Conservation (phyloP, 306 rosid genomes). For the Potentilla sterilis region DNA sequence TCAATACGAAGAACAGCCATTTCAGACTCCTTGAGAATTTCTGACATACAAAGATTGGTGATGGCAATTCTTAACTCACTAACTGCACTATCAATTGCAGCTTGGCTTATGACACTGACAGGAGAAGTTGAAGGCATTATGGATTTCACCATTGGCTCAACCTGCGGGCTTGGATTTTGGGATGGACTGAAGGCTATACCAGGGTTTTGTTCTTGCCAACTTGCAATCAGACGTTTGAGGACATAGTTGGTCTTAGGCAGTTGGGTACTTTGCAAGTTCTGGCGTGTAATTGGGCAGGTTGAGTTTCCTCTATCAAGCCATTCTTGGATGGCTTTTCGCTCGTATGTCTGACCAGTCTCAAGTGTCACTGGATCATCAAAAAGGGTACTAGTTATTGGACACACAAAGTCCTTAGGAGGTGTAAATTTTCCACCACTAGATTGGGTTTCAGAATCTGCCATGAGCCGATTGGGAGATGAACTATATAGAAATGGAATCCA, state of each 20-base stretch:
- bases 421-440: constrained; percentile 42
- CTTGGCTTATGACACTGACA: constrained; percentile 54
- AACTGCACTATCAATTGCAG: constrained; percentile 52
- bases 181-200: constrained; percentile 29
- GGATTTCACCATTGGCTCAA: constrained; percentile 32
- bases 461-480: constrained; percentile 36
- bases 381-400: constrained; percentile 83
- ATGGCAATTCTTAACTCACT: constrained; percentile 58
- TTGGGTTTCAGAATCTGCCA: constrained; percentile 46
- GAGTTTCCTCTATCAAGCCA: constrained; percentile 83
- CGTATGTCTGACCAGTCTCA: constrained; percentile 94
- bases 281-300: constrained; percentile 90
- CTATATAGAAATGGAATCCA: constrained; percentile 43
- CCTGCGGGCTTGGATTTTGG: constrained; percentile 33
- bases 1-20: constrained; percentile 70
- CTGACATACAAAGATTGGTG: constrained; percentile 65
- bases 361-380: constrained; percentile 96
- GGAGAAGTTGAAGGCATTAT: constrained; percentile 58
- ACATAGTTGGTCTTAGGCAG: constrained; percentile 93
- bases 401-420: constrained; percentile 84
- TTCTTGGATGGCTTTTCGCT: constrained; percentile 82
- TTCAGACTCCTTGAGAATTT: constrained; percentile 77
- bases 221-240: constrained; percentile 77
- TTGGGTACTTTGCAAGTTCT: constrained; percentile 63
- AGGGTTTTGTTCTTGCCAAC: constrained; percentile 76